Evolutionary conservation across 2,329 filamentous ascomycete genomes (phyloP), one percentile per base, ranked within the genome.

Genomic region (Aspergillus sp.): DNA sequence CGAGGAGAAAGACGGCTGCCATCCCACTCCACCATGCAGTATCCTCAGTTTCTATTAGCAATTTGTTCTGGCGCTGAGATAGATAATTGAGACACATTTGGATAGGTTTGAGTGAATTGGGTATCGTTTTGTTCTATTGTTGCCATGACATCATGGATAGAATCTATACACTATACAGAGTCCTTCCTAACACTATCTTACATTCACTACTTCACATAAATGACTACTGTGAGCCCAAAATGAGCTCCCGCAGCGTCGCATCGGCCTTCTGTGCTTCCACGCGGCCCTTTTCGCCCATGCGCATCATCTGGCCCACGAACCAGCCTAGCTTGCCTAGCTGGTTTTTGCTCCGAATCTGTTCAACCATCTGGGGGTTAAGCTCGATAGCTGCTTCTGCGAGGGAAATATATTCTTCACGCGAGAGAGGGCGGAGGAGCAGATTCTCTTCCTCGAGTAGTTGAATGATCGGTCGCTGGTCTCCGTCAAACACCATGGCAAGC

Each of bases 271-370:
- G 77, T 4, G 87, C 83, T 70, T 89, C 85, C 6, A 89, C 81
- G 1, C 83, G 83, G 1, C 86, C 86, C 58, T 85, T 83, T 27
- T 81, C 79, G 27, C 84, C 84, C 59, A 76, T 74, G 45, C 83
- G 78, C 74, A 89, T 86, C 83, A 90, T 88, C 70, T 88, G 84
- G 11, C 87, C 87, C 14, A 90, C 82, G 64, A 90, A 83, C 77
- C 83, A 90, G 65, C 85, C 86, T 6, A 88, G 70, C 71, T 90
- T 90, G n/a, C 85, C 84, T 31, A 78, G 76, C 62, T 88, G 84
- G 0, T 82, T 81, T 66, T 84, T 86, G 47, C 79, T 76, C 43
- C 81, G 76, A 50, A 89, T 86, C 52, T 86, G 82, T 54, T 79
- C 75, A 2, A 87, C 85, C 75, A 87, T 82, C 39, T 82, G 77